phyloP scores from a whole-genome alignment of 1,284 basidiomycete genomes.

The Erythrobasidium hasegawianum region DNA sequence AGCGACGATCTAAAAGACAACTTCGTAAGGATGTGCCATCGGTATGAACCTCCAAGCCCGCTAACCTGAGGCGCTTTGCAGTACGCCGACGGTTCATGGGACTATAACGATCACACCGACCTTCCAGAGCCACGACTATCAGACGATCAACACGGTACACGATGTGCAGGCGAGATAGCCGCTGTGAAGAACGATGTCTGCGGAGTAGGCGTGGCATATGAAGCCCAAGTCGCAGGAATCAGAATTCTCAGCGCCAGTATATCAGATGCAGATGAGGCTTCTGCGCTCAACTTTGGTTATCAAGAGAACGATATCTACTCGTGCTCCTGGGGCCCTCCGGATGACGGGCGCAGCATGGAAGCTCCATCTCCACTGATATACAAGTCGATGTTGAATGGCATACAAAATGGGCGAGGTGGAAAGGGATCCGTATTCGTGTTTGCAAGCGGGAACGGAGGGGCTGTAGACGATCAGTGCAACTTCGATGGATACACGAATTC shows the following conservation, averaged over 20 bases:
- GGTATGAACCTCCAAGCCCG: neutral
- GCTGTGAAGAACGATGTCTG: conserved; percentile 91
- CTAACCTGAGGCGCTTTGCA: conserved; percentile 47
- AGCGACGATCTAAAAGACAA: conserved; percentile 76
- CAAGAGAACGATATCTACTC: conserved; percentile 91
- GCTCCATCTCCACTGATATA: conserved; percentile 86
- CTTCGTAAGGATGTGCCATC: conserved; percentile 64
- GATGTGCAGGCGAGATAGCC: conserved; percentile 97
- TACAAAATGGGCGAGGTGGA: conserved; percentile 82
- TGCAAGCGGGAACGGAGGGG: conserved; percentile 94
- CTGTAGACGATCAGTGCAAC: conserved; percentile 92
- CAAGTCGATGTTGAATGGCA: conserved; percentile 91
- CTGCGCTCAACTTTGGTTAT: conserved; percentile 87
- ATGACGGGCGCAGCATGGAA: conserved; percentile 93
- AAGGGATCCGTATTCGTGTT: conserved; percentile 96
- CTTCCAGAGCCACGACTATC: conserved; percentile 80
- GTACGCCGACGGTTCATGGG: conserved; percentile 86
- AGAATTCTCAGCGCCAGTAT: conserved; percentile 96
- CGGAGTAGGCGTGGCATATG: conserved; percentile 90
- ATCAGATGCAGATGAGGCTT: conserved; percentile 92
- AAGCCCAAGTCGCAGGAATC: conserved; percentile 85
- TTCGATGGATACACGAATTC: conserved; percentile 99
- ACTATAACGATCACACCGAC: conserved; percentile 90
- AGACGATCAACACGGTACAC: conserved; percentile 95
- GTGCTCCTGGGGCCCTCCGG: conserved; percentile 97